A percentile compares a stretch with the other conserved stretches of the same genome.
phyloP scores from a whole-genome alignment of 2,329 filamentous ascomycete species.

The Neocatenulostroma microsporum region DNA sequence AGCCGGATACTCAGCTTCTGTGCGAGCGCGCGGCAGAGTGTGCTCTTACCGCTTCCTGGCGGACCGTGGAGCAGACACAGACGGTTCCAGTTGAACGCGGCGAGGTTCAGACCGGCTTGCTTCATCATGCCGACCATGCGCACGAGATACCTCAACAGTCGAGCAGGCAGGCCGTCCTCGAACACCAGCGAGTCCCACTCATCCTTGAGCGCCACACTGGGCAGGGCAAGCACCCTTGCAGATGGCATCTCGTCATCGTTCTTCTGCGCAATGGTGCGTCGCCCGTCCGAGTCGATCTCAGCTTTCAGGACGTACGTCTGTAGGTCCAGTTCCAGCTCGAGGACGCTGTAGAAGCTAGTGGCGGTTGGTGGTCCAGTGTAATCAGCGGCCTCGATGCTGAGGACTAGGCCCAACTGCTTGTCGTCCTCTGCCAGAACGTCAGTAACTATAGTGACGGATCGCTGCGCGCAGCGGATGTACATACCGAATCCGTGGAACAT shows the following conservation, averaged over 20 bases:
- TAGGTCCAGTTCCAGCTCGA: conserved; percentile 34
- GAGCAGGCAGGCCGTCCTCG: conserved; percentile 35
- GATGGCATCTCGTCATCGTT: conserved; percentile 25
- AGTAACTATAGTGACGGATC: too few relatives aligned
- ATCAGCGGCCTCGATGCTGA: conserved; percentile 32
- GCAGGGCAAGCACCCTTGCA: conserved; percentile 30
- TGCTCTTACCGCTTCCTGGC: conserved; percentile 39
- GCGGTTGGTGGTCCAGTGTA: conserved; percentile 26
- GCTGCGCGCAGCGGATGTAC: too few relatives aligned
- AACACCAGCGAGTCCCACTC: conserved; percentile 43
- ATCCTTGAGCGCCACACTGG: conserved; percentile 33
- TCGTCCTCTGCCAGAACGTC: conserved; percentile 19
- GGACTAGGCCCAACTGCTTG: conserved; percentile 24
- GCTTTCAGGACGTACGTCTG: conserved; percentile 35
- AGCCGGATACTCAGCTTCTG: conserved; percentile 45
- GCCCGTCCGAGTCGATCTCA: conserved; percentile 20
- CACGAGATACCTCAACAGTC: conserved; percentile 32
- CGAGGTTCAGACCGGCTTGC: conserved; percentile 29
- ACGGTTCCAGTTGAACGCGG: conserved; percentile 40
- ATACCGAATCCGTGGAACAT: not conserved
- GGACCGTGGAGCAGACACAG: conserved; percentile 38
- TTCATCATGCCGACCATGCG: conserved; percentile 32
- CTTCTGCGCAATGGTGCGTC: conserved; percentile 16
- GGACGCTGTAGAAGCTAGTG: conserved; percentile 21
- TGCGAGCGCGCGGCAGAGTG: conserved; percentile 42